These are phyloP conservation scores for Prunus kanzakura DNA, from an alignment of 306 rosid species.

Conservation along the genomic window DNA sequence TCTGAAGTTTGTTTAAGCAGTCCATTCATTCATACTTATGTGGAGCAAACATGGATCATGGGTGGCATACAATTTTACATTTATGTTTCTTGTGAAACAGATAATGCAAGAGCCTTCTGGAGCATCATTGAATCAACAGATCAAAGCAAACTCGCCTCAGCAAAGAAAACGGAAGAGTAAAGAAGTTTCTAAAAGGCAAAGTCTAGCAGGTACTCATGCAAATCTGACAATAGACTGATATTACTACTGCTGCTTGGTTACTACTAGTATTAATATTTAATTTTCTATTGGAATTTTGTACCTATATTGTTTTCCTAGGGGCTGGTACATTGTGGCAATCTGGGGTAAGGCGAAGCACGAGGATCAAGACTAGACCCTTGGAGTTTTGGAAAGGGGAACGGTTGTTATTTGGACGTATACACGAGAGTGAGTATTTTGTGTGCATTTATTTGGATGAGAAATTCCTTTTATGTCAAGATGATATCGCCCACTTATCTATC, in stretches of 20 bases:
- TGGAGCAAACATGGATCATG: not conserved
- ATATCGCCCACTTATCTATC: not conserved
- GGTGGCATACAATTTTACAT: not conserved
- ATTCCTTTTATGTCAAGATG: not conserved
- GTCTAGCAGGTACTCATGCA: conserved; percentile 65
- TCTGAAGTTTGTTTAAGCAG: not conserved
- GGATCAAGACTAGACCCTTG: conserved; percentile 79
- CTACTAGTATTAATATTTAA: not conserved
- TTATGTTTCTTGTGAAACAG: conserved; percentile 7
- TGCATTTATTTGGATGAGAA: not conserved
- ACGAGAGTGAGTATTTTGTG: conserved; percentile 51
- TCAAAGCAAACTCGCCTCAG: conserved; percentile 30
- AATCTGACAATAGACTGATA: not conserved
- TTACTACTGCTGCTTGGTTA: not conserved
- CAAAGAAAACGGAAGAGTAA: conserved; percentile 20
- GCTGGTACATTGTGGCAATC: conserved; percentile 58
- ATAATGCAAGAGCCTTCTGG: conserved; percentile 10
- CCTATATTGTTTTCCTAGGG: conserved; percentile 36
- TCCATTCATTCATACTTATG: not conserved
- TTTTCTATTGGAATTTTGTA: not conserved
- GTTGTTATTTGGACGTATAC: conserved; percentile 67
- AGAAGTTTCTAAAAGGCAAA: conserved; percentile 36
- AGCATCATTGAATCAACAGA: conserved; percentile 31
- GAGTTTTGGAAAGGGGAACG: conserved; percentile 93
- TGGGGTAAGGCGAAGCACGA: conserved; percentile 82